Evolutionary conservation across 2,329 filamentous ascomycete genomes (phyloP).

Genomic region (Blastomyces parvus): DNA sequence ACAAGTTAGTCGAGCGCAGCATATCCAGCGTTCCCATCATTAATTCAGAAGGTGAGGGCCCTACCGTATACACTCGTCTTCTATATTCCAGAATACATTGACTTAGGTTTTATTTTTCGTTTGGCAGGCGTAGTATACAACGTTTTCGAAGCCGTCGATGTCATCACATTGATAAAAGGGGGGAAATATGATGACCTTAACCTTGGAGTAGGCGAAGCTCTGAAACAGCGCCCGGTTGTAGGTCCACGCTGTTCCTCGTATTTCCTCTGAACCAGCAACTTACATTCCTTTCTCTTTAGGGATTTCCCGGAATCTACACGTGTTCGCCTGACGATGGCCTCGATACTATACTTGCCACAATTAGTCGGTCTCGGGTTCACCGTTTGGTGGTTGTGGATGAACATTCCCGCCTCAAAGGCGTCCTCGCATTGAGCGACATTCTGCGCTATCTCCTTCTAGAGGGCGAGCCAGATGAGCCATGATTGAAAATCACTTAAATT

Average conservation of each 20-base stretch:
- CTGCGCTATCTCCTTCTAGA: slow-evolving; percentile 85
- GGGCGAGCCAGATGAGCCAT: slow-evolving; percentile 54
- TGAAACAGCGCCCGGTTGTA: slow-evolving; percentile 73
- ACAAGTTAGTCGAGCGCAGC: slow-evolving; percentile 81
- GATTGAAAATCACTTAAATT: slow-evolving; percentile 15
- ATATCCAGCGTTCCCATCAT: slow-evolving; percentile 93
- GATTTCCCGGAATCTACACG: slow-evolving; percentile 94
- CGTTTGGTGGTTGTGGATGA: slow-evolving; percentile 89
- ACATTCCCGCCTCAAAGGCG: slow-evolving; percentile 70
- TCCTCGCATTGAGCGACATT: slow-evolving; percentile 92
- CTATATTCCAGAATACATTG: neutral
- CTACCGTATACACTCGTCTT: neutral
- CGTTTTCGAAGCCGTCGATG: slow-evolving; percentile 95
- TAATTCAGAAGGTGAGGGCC: slow-evolving; percentile 50
- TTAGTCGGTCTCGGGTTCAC: slow-evolving; percentile 90
- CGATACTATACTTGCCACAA: slow-evolving; percentile 92
- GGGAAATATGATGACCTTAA: slow-evolving; percentile 85
- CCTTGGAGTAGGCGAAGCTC: slow-evolving; percentile 75
- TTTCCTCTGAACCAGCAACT: slow-evolving; percentile 3
- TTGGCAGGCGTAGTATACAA: slow-evolving; percentile 63
- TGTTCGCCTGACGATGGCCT: slow-evolving; percentile 85
- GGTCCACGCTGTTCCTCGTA: slow-evolving; percentile 17
- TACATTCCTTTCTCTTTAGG: slow-evolving; percentile 35
- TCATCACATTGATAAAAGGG: slow-evolving; percentile 90
- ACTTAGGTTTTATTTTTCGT: neutral